A percentile compares a stretch with the other conserved stretches of the same genome.
Conservation (phyloP, 106 monocot species). For the Dioscorea dumetorum region DNA sequence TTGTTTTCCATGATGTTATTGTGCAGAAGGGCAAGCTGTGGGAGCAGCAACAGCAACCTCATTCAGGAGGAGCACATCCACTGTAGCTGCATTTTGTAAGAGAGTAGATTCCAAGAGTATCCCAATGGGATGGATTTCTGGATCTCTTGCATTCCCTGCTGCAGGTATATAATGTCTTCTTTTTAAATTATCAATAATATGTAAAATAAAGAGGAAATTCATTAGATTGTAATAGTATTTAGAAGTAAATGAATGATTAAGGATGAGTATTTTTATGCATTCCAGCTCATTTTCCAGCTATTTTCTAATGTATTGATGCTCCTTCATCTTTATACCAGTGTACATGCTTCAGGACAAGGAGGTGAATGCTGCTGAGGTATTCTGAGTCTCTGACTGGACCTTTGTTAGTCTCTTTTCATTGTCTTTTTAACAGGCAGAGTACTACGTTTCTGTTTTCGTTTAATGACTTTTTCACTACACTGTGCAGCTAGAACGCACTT, state of each 20-base stretch:
- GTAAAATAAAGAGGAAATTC: background rate
- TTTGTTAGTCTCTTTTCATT: background rate
- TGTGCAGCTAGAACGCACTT: constrained; percentile 78
- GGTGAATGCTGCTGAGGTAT: constrained; percentile 92
- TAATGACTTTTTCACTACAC: background rate
- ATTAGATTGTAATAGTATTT: background rate
- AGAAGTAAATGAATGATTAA: background rate
- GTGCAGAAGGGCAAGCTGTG: constrained; percentile 38
- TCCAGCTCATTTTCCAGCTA: background rate
- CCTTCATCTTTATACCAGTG: constrained; percentile 18
- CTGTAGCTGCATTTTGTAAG: constrained; percentile 36
- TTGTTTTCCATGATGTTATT: background rate
- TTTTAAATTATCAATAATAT: background rate
- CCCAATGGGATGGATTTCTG: constrained; percentile 38
- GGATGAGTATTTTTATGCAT: background rate
- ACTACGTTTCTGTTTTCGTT: background rate
- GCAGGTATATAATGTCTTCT: constrained; percentile 32
- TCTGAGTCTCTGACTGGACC: background rate
- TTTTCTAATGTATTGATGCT: background rate
- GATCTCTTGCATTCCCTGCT: constrained; percentile 43
- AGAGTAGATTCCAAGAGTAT: constrained; percentile 16
- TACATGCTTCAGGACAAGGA: constrained; percentile 85
- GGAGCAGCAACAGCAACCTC: constrained; percentile 35
- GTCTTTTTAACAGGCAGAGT: background rate
- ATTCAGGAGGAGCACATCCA: constrained; percentile 25